Base-by-base conservation (phyloP, 192 early-diverging fungal species). In the Podila epigama region DNA sequence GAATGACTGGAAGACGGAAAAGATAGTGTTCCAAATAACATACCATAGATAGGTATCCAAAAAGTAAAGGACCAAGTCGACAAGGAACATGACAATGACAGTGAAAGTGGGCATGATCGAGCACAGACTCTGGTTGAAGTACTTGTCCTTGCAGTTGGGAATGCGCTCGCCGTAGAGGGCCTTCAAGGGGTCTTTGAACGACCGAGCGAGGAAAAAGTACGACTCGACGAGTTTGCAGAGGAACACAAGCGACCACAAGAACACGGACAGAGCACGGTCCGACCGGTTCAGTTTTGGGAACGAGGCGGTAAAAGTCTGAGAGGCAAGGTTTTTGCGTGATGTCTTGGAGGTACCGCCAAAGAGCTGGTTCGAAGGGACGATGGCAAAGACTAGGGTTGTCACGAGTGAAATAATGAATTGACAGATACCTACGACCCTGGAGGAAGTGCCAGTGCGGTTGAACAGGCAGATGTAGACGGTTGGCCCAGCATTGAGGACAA, bases 31-130 rank as follows among this genome's bases (percentile, higher is more conserved):
- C 92, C 92, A 94, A 41, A 94, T 91, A 28, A 93, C 90, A 60
- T 92, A 95, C 92, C 93, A 95, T 63, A 95, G 83, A 64, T 95
- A 95, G 0, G 93, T 95, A 59, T 94, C 92, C 44, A 94, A 70
- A 68, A 95, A 95, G 72, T 90, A 94, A 15, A 95, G 87, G 12
- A 89, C 82, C 51, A 93, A 66, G 55, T 91, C 89, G 27, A 92
- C 86, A 57, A 92, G 65, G 78, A 93, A 87, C 90, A 93, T 92
- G 41, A 92, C 81, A 1, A 84, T 84, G 27, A 93, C 82, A 3
- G 90, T 90, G 32, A 93, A 88, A 39, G 79, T 69, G 61, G 89
- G 87, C 83, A 92, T 89, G 58, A 89, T 84, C 20, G 70, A 61
- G 78, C 92, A 94, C 32, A 94, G 79, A 6, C 72, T 62, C 11